Percentiles rank a stretch among this genome's conserved stretches.
Evolutionary conservation across 2,329 filamentous ascomycete genomes (phyloP).

Genomic region (Alternaria sp.): DNA sequence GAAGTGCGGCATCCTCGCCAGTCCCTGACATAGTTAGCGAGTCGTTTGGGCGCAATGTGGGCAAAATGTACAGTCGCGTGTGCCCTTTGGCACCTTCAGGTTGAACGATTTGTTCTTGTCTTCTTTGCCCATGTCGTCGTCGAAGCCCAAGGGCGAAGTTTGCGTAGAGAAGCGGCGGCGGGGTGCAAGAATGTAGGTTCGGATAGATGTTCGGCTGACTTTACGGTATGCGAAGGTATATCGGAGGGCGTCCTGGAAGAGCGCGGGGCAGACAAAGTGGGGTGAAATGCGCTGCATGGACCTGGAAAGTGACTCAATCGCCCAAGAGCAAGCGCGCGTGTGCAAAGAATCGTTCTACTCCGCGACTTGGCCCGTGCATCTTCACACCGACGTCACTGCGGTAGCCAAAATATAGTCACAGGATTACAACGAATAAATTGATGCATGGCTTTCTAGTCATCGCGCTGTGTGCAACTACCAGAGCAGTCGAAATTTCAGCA

Average conservation of each 20-base stretch:
- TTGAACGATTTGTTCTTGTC: conserved; percentile 59
- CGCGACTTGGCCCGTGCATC: conserved; percentile 21
- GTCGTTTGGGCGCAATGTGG: not conserved
- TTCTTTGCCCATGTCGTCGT: conserved; percentile 56
- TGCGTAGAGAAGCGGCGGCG: conserved; percentile 27
- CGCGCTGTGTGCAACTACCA: conserved; percentile 18
- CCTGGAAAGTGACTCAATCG: conserved; percentile 36
- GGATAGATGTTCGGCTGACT: conserved; percentile 12
- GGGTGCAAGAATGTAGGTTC: conserved; percentile 12
- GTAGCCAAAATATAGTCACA: not conserved
- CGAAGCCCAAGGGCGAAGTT: conserved; percentile 15
- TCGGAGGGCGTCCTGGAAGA: conserved; percentile 29
- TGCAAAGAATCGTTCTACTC: conserved; percentile 18
- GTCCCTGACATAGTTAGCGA: conserved; percentile 34
- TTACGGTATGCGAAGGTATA: conserved; percentile 25
- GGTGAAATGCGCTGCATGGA: conserved; percentile 38
- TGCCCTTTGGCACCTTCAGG: conserved; percentile 90
- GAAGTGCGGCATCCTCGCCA: conserved; percentile 43
- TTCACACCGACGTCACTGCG: conserved; percentile 13
- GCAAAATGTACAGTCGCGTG: conserved; percentile 76
- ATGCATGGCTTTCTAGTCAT: conserved; percentile 1
- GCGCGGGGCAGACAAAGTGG: conserved; percentile 41
- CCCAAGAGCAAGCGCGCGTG: conserved; percentile 26
- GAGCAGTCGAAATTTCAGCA: conserved; percentile 73
- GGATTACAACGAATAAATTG: conserved; percentile 2